Percentiles rank a stretch among this genome's conserved stretches.
Conservation (phyloP, 148 eudicot genomes). For the Cornus suecica region DNA sequence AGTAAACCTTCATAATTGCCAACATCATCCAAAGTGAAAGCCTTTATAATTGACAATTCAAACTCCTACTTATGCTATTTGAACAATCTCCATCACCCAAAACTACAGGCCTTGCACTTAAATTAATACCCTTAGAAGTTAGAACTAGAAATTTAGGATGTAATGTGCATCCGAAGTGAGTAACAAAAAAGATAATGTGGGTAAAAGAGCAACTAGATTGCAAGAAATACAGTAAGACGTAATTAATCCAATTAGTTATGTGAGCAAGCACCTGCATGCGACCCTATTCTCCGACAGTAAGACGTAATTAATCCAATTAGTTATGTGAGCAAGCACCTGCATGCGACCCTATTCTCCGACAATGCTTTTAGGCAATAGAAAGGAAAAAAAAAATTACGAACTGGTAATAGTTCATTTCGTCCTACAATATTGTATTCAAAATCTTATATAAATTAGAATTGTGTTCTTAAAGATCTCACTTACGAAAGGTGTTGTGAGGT, state of each 20-base stretch:
- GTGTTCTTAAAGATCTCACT: too few relatives aligned
- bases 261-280: background rate
- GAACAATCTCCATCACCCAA: background rate
- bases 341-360: background rate
- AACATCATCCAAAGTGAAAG: background rate
- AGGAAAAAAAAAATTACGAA: too few relatives aligned
- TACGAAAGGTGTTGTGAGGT: too few relatives aligned
- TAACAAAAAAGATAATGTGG: background rate
- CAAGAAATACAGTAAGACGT: background rate
- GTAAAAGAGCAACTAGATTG: too few relatives aligned
- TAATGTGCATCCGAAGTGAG: background rate
- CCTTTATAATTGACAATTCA: background rate
- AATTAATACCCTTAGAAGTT: background rate
- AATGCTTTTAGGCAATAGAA: background rate
- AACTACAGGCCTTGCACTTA: background rate
- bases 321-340: background rate
- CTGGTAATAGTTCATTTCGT: too few relatives aligned
- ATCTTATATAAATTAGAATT: too few relatives aligned
- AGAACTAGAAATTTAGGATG: too few relatives aligned
- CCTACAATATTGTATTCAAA: too few relatives aligned
- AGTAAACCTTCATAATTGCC: constrained; percentile 3
- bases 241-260: too few relatives aligned
- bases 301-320: background rate
- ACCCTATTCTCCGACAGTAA: background rate
- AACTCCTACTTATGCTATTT: background rate